Evolutionary conservation across 176 grass and related monocot species (phyloP), one percentile per base, ranked within the genome.

Genomic region (Eleusine coracana): DNA sequence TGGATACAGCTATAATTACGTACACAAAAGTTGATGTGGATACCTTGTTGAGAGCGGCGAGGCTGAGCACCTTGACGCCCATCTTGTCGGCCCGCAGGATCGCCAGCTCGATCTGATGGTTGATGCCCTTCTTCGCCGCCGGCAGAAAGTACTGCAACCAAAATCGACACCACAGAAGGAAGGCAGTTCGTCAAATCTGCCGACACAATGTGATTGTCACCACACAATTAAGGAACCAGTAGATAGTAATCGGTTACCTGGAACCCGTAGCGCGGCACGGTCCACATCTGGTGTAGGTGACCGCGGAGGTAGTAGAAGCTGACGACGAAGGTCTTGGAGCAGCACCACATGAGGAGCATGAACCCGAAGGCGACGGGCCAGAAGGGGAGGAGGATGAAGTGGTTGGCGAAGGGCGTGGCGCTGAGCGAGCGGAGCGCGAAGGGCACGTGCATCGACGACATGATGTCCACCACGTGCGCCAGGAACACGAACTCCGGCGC

Each of bases 11-110:
- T 25, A 25, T 25, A 25, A 25, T 25, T 25, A 25, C 25, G 25
- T 25, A 25, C 25, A 25, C 25, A 25, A 6, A 48, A 48, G 45
- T 49, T 49, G 46, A 12, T 49, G 46, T 49, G 49, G 46, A 13
- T 49, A 97, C 92, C 90, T 97, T 97, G 46, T 94, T 97, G 76
- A 94, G 88, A 15, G 95, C 92, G 55, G 95, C 95, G 81, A 97
- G 95, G 82, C 95, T 97, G 68, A 97, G 85, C 52, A 97, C 95
- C 86, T 94, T 92, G 51, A 97, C 95, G 49, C 95, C 95, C 54
- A 97, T 92, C 72, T 63, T 66, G 75, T 97, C 86, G 10, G 92
- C 92, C 20, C 95, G 86, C 50, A 94, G 79, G 73, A 97, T 94
- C 21, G 88, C 95, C 46, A 89, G 86, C 84, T 97, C 92, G 74